phyloP scores from a whole-genome alignment of 768 basidiomycete genomes.

The Rhodotorula diobovata region DNA sequence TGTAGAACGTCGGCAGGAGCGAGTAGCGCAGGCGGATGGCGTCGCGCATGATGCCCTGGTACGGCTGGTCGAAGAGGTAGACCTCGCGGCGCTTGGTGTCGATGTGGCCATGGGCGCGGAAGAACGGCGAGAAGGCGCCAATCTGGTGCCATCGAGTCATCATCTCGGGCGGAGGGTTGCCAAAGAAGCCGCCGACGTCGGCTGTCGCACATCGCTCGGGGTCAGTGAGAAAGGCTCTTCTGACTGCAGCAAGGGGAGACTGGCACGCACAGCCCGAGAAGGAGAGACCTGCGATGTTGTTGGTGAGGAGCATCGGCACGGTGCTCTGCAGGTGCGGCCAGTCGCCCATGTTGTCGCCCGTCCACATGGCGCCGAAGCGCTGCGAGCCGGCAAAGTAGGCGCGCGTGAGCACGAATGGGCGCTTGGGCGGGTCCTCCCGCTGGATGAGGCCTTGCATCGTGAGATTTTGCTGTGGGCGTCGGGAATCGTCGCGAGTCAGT shows the following conservation, averaged over 20 bases:
- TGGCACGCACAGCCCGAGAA: conserved; percentile 75
- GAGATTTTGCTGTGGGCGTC: conserved; percentile 83
- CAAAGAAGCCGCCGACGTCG: conserved; percentile 98
- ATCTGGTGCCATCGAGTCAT: conserved; percentile 96
- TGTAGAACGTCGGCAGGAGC: conserved; percentile 92
- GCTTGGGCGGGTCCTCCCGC: conserved; percentile 67
- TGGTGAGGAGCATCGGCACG: conserved; percentile 84
- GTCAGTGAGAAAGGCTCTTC: conserved; percentile 21
- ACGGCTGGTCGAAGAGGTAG: conserved; percentile 82
- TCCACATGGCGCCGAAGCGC: conserved; percentile 96
- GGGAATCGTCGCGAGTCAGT: too few relatives aligned
- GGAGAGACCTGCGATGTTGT: conserved; percentile 81
- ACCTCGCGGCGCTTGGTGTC: conserved; percentile 97
- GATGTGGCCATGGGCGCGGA: conserved; percentile 88
- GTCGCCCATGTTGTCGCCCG: conserved; percentile 92
- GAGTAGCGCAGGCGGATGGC: conserved; percentile 75
- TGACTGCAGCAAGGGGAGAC: neutral
- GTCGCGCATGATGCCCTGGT: conserved; percentile 74
- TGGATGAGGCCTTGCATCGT: conserved; percentile 73
- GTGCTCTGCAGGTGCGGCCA: conserved; percentile 97
- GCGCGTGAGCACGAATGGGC: conserved; percentile 93
- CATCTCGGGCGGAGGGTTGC: conserved; percentile 90
- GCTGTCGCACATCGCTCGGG: conserved; percentile 54
- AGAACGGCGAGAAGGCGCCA: conserved; percentile 91
- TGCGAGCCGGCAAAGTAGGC: conserved; percentile 94